These are phyloP conservation scores for Pilatotrama ljubarskyi DNA, from an alignment of 768 basidiomycete species.

Conservation along the genomic window DNA sequence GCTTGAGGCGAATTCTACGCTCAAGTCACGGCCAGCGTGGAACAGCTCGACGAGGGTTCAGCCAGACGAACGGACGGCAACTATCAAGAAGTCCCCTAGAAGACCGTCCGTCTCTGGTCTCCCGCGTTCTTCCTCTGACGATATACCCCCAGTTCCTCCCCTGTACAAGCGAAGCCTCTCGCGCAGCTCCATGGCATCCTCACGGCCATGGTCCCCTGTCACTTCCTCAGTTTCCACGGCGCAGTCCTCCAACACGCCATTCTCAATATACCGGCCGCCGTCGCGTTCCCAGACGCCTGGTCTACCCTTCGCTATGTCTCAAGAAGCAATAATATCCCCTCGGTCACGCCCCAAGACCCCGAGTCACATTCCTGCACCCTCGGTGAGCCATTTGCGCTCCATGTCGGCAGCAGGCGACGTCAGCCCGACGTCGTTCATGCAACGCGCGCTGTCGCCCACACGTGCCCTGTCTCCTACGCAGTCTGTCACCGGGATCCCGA, in stretches of 20 bases:
- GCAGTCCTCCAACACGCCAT: constrained; percentile 62
- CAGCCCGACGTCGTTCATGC: constrained; percentile 46
- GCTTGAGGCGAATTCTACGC: constrained; percentile 38
- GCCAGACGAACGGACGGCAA: constrained; percentile 46
- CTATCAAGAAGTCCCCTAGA: constrained; percentile 52
- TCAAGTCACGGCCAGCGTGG: constrained; percentile 57
- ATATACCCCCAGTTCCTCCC: constrained; percentile 33
- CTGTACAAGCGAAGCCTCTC: constrained; percentile 66
- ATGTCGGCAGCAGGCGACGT: constrained; percentile 49
- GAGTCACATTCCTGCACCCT: constrained; percentile 72
- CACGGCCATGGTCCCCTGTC: constrained; percentile 78
- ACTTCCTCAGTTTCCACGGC: constrained; percentile 71
- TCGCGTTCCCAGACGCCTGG: constrained; percentile 64
- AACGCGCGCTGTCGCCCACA: constrained; percentile 67
- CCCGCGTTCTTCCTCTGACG: constrained; percentile 28
- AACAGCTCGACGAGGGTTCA: constrained; percentile 82
- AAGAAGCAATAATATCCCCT: constrained; percentile 42
- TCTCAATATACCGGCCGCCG: constrained; percentile 37
- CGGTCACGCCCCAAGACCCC: constrained; percentile 79
- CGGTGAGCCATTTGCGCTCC: constrained; percentile 44
- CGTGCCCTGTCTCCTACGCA: constrained; percentile 63
- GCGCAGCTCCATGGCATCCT: constrained; percentile 74
- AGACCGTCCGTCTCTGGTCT: constrained; percentile 35
- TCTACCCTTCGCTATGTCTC: background rate
- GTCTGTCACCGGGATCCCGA: constrained; percentile 45